Evolutionary conservation across 352 stramenopile genomes (phyloP), one percentile per base, ranked within the genome.

Genomic region (Globisporangium spinosum): DNA sequence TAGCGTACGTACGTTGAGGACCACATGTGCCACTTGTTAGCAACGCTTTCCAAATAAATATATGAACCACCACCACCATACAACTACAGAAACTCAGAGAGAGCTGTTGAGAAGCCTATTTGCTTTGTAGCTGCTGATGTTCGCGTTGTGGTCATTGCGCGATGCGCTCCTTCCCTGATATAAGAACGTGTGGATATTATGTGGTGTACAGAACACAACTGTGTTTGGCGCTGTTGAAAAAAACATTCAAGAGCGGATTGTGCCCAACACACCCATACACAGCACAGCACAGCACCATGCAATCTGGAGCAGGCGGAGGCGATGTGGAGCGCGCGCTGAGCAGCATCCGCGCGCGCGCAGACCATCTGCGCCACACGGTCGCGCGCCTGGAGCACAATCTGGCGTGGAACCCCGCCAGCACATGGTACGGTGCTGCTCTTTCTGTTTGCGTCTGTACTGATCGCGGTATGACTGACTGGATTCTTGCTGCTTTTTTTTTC

Each of bases 301-400:
- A 83, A 63, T 62, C 60, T 5, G 70, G 68, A 65, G 67, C 70
- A 64, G 71, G 71, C 25, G 80, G 79, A 60, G 75, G 80, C 49
- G 87, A 95, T 43, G 83, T 93, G 9, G 87, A 93, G 64, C 87
- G 87, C 56, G 84, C 87, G 32, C 66, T 94, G 58, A 87, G 82
- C 70, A 92, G 85, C 72, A 92, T 94, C 64, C 87, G 87, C 53
- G 83, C 84, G 49, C 85, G 87, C 38, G 87, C 87, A 17, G 87
- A 94, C 67, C 87, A 94, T 63, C 68, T 94, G 62, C 85, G 87
- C 4, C 87, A 92, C 69, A 94, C 87, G 13, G 79, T 94, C 38
- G 77, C 73, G 23, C 83, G 82, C 12, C 73, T 94, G 23, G 87
- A 94, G 76, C 78, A 91, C 59, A 90, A 91, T 47, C 67, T 94